Conservation (phyloP, 495 filamentous ascomycete genomes). For the Neurospora pannonica region DNA sequence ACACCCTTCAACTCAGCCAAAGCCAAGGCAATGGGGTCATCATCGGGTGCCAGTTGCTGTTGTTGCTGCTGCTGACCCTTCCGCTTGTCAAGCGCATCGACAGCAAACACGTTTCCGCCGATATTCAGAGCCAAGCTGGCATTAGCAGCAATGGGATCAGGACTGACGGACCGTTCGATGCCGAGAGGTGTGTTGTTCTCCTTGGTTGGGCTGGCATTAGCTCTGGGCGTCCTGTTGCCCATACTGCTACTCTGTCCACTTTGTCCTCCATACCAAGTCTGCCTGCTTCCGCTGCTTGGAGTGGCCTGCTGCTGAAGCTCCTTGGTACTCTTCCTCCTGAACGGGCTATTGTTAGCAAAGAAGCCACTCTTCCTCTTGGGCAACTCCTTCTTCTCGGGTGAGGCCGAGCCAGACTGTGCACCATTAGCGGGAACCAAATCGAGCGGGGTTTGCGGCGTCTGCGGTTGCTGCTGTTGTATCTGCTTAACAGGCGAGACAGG, state of each 20-base stretch:
- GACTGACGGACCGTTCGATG: conserved; percentile 42
- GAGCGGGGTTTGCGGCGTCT: conserved; percentile 18
- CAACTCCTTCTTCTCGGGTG: conserved; percentile 56
- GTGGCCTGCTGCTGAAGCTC: conserved; percentile 33
- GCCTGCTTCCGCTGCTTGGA: not conserved
- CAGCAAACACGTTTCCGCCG: conserved; percentile 92
- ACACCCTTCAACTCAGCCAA: conserved; percentile 87
- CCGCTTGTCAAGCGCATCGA: conserved; percentile 65
- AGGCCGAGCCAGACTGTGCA: conserved; percentile 13
- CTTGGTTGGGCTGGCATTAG: conserved; percentile 10
- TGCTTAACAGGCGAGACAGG: conserved; percentile 55
- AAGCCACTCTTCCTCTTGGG: conserved; percentile 78
- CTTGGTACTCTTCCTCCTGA: conserved; percentile 88
- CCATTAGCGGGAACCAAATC: conserved; percentile 7
- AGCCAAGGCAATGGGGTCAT: conserved; percentile 86
- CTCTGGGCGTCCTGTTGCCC: not conserved
- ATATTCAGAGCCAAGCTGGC: conserved; percentile 94
- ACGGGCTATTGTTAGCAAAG: conserved; percentile 89
- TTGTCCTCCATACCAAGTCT: not conserved
- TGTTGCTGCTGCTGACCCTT: conserved; percentile 23
- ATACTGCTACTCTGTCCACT: not conserved
- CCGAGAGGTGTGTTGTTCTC: conserved; percentile 24
- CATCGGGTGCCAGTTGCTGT: conserved; percentile 27
- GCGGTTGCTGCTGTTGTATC: conserved; percentile 14
- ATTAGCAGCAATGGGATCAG: conserved; percentile 87